Percentiles rank a stretch among this genome's conserved stretches.
Conservation (phyloP, 495 filamentous ascomycete species). For the Neurospora terricola region DNA sequence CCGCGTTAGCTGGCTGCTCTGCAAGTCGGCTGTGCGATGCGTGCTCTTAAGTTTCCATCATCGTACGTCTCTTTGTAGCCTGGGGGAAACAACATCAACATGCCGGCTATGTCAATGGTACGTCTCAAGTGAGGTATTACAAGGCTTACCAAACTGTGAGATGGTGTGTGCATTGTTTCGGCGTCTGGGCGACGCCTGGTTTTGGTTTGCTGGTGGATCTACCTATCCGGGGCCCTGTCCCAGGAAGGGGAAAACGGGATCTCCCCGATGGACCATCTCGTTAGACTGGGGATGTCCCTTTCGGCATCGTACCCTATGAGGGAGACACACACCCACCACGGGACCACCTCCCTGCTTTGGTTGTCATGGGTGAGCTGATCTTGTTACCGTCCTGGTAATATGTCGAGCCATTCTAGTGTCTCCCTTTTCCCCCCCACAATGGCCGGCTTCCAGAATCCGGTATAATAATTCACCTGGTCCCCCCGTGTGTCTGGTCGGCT, state of each 20-base stretch:
- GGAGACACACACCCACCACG: neutral
- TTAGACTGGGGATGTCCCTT: neutral
- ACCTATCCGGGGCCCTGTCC: neutral
- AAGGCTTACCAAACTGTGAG: neutral
- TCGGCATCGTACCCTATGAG: neutral
- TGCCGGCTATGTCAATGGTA: neutral
- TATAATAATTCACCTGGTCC: neutral
- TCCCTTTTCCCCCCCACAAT: neutral
- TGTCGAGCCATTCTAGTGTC: neutral
- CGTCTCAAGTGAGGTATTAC: neutral
- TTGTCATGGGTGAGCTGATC: neutral
- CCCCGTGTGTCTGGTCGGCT: neutral
- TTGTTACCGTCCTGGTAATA: neutral
- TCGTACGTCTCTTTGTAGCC: neutral
- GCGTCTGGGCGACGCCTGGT: neutral
- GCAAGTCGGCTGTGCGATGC: neutral
- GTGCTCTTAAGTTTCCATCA: neutral
- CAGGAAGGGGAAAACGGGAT: neutral
- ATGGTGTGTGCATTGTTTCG: neutral
- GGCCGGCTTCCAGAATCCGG: neutral
- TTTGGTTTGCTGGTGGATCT: neutral
- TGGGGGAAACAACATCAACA: neutral
- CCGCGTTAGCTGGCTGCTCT: neutral
- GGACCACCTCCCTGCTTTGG: neutral
- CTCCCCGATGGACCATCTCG: neutral